Evolutionary conservation across 768 basidiomycete species (phyloP), one percentile per base, ranked within the genome.

Genomic region (Trametes elegans): DNA sequence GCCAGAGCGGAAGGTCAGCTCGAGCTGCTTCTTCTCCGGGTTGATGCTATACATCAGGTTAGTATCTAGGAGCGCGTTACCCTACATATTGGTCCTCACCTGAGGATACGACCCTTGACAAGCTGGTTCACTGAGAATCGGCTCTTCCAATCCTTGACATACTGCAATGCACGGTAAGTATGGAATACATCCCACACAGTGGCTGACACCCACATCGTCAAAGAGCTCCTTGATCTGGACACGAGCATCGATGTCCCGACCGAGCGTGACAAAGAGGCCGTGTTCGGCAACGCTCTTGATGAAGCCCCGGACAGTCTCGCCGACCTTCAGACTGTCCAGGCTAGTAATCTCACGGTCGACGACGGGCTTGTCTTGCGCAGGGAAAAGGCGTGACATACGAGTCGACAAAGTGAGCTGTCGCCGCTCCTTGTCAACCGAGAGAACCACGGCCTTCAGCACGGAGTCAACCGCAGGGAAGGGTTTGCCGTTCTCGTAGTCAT

Each of bases 171-270:
- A 8, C 2, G 27, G 10, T 43, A 29, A 43, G 32, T n/a, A n/a
- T n/a, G n/a, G n/a, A n/a, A n/a, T n/a, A n/a, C n/a, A n/a, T n/a
- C n/a, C n/a, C n/a, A n/a, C n/a, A n/a, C 24, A 51, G 11, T 16
- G 54, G 26, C 48, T 16, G n/a, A 19, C 19, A 56, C 75, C 43
- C 49, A 82, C 83, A 63, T 94, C 93, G 64, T 97, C 91, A 66
- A 96, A 97, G 5, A 96, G 79, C 71, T 97, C 92, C 65, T 80
- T 85, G 66, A 98, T 98, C 72, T 96, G 93, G 24, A 99, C 86
- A 16, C 95, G 84, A 52, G 89, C 94, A 65, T 94, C 92, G 24
- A 97, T 75, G n/a, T 79, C 79, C 27, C 87, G 80, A 9, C 91
- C 93, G 31, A 99, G 72, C 24, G 82, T 82, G 3, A 99, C 92